Percentiles rank a stretch among this genome's conserved stretches.
Conservation (phyloP, 2,329 filamentous ascomycete species). For the Sclerotinia borealis region DNA sequence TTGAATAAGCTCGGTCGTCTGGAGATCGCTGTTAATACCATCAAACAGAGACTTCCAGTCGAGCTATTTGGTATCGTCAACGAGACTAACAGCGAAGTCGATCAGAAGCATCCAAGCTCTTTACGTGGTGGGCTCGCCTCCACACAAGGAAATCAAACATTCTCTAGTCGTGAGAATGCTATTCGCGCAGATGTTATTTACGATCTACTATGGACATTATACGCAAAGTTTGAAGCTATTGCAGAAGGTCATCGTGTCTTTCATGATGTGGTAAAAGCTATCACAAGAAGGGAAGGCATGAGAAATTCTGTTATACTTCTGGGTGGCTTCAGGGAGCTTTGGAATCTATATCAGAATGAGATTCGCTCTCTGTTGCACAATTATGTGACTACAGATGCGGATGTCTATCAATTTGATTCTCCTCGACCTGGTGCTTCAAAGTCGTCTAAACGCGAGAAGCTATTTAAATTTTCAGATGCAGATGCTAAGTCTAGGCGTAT, state of each 20-base stretch:
- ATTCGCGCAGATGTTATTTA: slow-evolving; percentile 80
- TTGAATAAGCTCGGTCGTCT: slow-evolving; percentile 83
- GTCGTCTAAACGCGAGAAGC: slow-evolving; percentile 37
- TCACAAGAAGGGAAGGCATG: slow-evolving; percentile 72
- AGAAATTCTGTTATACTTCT: slow-evolving; percentile 61
- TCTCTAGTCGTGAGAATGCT: slow-evolving; percentile 64
- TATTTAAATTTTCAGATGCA: slow-evolving; percentile 83
- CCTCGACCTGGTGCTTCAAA: slow-evolving; percentile 34
- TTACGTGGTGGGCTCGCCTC: slow-evolving; percentile 48
- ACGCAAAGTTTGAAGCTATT: slow-evolving; percentile 95
- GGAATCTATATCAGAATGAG: slow-evolving; percentile 97
- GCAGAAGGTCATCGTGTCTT: slow-evolving; percentile 91
- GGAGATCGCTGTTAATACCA: slow-evolving; percentile 78
- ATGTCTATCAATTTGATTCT: slow-evolving; percentile 66
- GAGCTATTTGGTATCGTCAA: slow-evolving; percentile 92
- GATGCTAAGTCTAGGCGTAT: slow-evolving; percentile 76
- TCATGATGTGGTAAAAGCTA: slow-evolving; percentile 83
- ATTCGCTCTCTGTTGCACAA: slow-evolving; percentile 92
- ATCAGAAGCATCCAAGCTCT: slow-evolving; percentile 84
- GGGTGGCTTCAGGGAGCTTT: slow-evolving; percentile 89
- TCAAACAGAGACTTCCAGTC: slow-evolving; percentile 88
- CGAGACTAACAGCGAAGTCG: slow-evolving; percentile 89
- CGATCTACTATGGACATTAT: slow-evolving; percentile 85
- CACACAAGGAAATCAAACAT: slow-evolving; percentile 53
- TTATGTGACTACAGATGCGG: slow-evolving; percentile 87